Base-by-base conservation (phyloP, 2,329 filamentous ascomycete genomes). In the Trichoderma sp. region DNA sequence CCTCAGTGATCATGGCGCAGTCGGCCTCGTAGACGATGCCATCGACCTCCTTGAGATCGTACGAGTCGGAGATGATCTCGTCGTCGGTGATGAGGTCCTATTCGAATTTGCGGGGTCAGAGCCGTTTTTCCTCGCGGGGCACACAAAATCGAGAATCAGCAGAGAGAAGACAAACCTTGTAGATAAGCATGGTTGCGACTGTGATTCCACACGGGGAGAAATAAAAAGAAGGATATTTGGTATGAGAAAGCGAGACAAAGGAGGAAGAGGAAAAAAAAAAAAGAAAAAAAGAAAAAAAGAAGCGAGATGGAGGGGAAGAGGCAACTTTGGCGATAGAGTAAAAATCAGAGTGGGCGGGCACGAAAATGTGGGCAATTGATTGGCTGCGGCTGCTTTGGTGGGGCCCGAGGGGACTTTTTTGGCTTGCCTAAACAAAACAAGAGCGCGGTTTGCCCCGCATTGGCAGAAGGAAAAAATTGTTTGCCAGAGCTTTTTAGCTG, bases 51-150 rank as follows among this genome's bases (percentile, higher is more conserved):
- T 92, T 93, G 80, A 96, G 82, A 76, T 94, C 86, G 86, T 91
- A 97, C 76, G 92, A 96, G 85, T 98, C 95, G 79, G 96, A 96
- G 89, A 98, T 90, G 82, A 99, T 88, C 91, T 99, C 96, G 85
- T 97, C 95, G 74, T 85, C 92, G 83, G 89, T 92, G 83, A 97
- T 81, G 77, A 96, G 84, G 81, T 99, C 96, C 96, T 99, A 77
- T 71, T 59, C 27, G 57, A 49, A 63, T 71, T 74, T 74, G 75
- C 73, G 75, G 75, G 70, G 75, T 77, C 75, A 77, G 73, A 55
- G 40, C n/a, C 40, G 19, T 37, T 60, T 49, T 29, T 69, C 49
- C 29, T 56, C 37, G 11, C 64, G 65, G 55, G 65, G 65, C 16
- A 56, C 64, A 35, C 2, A 43, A 19, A 19, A 29, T 11, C 5